Evolutionary conservation across 441 rosid species (phyloP).

Genomic region (Pelargonium citronellum): DNA sequence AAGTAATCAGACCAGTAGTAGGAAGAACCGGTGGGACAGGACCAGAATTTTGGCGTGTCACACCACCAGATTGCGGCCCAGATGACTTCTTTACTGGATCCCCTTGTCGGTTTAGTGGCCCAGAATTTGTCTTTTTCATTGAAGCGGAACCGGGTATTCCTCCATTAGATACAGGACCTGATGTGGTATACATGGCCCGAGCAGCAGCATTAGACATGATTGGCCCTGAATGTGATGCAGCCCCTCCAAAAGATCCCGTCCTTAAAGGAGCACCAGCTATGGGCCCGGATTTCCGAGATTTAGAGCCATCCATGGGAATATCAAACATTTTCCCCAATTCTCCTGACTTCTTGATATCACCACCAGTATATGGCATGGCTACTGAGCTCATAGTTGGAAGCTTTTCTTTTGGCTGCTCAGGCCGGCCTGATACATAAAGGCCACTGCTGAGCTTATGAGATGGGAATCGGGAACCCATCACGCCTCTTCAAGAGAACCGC

Average conservation of each 20-base stretch:
- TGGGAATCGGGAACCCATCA: conserved; percentile 91
- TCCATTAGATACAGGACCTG: conserved; percentile 54
- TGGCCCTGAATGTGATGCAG: conserved; percentile 79
- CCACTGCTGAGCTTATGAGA: conserved; percentile 96
- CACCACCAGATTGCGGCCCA: conserved; percentile 92
- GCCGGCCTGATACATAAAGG: conserved; percentile 87
- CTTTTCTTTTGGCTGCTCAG: conserved; percentile 93
- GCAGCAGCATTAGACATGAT: conserved; percentile 65
- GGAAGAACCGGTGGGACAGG: conserved; percentile 86
- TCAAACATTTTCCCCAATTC: conserved; percentile 95
- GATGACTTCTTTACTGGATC: conserved; percentile 83
- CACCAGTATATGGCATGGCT: conserved; percentile 27
- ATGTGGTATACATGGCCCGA: conserved; percentile 49
- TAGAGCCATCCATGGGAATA: conserved; percentile 64
- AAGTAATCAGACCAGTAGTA: conserved; percentile 85
- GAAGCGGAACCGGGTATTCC: conserved; percentile 62
- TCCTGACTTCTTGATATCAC: conserved; percentile 89
- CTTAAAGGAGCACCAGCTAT: conserved; percentile 73
- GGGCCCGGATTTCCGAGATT: conserved; percentile 96
- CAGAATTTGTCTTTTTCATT: conserved; percentile 80
- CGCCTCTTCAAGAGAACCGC: conserved; percentile 20
- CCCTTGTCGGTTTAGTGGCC: conserved; percentile 87
- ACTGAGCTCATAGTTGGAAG: conserved; percentile 86
- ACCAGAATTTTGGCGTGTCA: conserved; percentile 86
- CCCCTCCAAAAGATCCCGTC: conserved; percentile 88